phyloP scores from a whole-genome alignment of 2,329 filamentous ascomycete species.

The Xylariaceae sp. region DNA sequence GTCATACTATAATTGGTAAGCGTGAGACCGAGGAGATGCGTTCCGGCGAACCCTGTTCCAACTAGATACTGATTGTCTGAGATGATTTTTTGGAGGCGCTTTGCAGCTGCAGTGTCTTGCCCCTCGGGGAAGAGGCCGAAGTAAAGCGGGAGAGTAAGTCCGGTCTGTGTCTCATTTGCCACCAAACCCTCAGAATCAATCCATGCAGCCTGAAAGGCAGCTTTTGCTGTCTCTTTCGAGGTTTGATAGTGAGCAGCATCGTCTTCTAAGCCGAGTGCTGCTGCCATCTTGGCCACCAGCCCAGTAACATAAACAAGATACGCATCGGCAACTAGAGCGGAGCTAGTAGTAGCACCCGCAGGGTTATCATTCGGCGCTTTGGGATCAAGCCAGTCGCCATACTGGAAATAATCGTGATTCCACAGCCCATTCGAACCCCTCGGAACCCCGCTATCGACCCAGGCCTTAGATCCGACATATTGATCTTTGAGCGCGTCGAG shows the following conservation, averaged over 20 bases:
- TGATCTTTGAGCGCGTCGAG: slow-evolving; percentile 44
- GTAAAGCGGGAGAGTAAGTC: slow-evolving; percentile 45
- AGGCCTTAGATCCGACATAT: slow-evolving; percentile 47
- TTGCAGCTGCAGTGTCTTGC: slow-evolving; percentile 32
- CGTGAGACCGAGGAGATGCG: slow-evolving; percentile 45
- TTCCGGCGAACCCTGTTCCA: slow-evolving; percentile 53
- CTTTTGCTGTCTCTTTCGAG: slow-evolving; percentile 30
- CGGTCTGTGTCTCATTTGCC: slow-evolving; percentile 49
- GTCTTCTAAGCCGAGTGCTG: slow-evolving; percentile 39
- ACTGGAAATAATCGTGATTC: slow-evolving; percentile 46
- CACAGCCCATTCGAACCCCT: slow-evolving; percentile 47
- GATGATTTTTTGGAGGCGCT: slow-evolving; percentile 42
- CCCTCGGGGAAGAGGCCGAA: slow-evolving; percentile 44
- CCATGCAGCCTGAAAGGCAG: slow-evolving; percentile 43
- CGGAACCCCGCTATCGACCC: slow-evolving; percentile 46
- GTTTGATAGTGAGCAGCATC: slow-evolving; percentile 33
- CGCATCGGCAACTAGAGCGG: slow-evolving; percentile 52
- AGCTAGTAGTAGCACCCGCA: slow-evolving; percentile 47
- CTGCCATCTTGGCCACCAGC: slow-evolving; percentile 45
- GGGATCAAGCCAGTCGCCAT: slow-evolving; percentile 57
- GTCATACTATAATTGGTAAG: slow-evolving; percentile 39
- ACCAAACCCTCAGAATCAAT: slow-evolving; percentile 39
- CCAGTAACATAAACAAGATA: slow-evolving; percentile 52
- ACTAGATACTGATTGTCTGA: slow-evolving; percentile 44
- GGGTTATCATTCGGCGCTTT: slow-evolving; percentile 49